Evolutionary conservation across 225 moss, liverwort and hornwort species (phyloP).

Genomic region (Marchantia polymorpha): DNA sequence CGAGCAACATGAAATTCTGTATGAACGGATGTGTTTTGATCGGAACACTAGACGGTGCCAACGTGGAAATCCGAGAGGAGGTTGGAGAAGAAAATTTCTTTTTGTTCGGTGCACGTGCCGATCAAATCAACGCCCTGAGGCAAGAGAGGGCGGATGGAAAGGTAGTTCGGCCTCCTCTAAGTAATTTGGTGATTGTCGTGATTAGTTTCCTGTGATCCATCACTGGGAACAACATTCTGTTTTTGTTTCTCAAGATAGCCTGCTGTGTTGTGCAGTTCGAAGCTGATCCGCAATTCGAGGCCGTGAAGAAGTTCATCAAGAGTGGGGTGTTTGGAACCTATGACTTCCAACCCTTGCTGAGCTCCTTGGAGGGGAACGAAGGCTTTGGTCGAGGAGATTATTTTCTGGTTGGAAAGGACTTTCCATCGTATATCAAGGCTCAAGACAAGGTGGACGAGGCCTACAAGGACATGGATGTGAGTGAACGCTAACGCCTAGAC

Average conservation of each 20-base stretch:
- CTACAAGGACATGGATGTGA: constrained; percentile 71
- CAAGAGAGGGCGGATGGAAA: constrained; percentile 71
- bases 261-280: constrained; percentile 45
- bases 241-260: neutral
- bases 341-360: constrained; percentile 58
- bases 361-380: constrained; percentile 71
- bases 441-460: constrained; percentile 82
- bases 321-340: constrained; percentile 69
- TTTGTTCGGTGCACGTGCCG: constrained; percentile 66
- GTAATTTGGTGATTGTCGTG: too few relatives aligned
- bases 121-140: constrained; percentile 63
- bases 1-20: constrained; percentile 93
- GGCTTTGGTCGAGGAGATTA: constrained; percentile 86
- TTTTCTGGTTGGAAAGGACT: constrained; percentile 91
- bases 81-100: constrained; percentile 93
- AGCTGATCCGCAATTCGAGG: constrained; percentile 65
- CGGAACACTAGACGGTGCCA: constrained; percentile 92
- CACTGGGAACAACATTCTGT: neutral
- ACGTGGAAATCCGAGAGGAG: constrained; percentile 88
- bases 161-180: constrained; percentile 32
- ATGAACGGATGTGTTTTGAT: constrained; percentile 92
- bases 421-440: constrained; percentile 70
- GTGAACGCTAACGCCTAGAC: neutral
- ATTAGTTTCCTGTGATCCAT: too few relatives aligned
- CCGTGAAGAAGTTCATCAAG: constrained; percentile 70